Evolutionary conservation across 2,329 filamentous ascomycete species (phyloP), one percentile per base, ranked within the genome.

Genomic region (Domatiomyces catenatus): DNA sequence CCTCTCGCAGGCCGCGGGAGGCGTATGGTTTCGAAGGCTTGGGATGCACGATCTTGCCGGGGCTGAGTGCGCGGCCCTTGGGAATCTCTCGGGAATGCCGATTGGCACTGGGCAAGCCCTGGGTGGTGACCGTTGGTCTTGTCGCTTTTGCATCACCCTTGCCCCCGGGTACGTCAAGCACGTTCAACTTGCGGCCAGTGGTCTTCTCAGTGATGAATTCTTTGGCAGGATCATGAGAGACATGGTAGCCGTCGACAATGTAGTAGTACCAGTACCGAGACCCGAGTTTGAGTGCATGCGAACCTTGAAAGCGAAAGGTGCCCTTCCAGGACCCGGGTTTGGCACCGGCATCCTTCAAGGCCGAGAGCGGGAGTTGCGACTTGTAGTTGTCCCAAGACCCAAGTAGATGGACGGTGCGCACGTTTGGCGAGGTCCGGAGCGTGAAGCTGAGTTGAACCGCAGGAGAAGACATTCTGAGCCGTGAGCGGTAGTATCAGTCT

Each of bases 191-290:
- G 69, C 92, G 90, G 72, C 89, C 87, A 51, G 92, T 96, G 68
- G 89, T 96, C 66, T 90, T 89, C 76, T 98, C 92, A 60, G 85
- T 83, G 65, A 86, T 93, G 66, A 84, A 90, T 64, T 84, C 75
- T 67, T 88, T 83, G 68, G 85, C 86, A 60, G 90, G 89, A 73
- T 96, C 92, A 77, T 96, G 90, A 55, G 89, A 89, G 68, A 94
- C 84, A 70, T 95, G 89, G 80, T 95, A 95, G 62, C 92, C 92
- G 69, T 98, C 92, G 69, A 96, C 92, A 81, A 96, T 95, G 78
- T 95, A 98, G 81, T 98, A 98, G 82, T 96, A 98, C 92, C 92
- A 98, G 81, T 96, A 96, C 67, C 90, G 83, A 67, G 86, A 81
- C 67, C 90, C 88, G 62, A 86, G 76, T 75, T 90, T 82, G 62